Evolutionary conservation across 1,284 basidiomycete genomes (phyloP), one percentile per base, ranked within the genome.

Genomic region (Boletus semigastroideus): DNA sequence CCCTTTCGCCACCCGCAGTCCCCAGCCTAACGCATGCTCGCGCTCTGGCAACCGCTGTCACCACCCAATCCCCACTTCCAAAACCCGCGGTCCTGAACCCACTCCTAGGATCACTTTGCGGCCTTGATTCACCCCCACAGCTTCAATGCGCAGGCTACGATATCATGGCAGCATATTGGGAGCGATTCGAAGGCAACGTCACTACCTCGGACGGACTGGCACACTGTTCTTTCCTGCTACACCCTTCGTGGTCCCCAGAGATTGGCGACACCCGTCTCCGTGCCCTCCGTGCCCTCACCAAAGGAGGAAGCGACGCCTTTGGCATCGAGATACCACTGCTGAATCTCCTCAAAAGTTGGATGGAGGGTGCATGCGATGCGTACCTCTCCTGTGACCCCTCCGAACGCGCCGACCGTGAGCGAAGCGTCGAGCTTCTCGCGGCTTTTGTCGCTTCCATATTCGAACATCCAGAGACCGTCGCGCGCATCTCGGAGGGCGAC

Each of bases 91-190:
- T 63, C 11, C 68, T 90, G 11, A 78, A 76, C 51, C 80, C 83
- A 16, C 74, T 90, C 50, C 69, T 89, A 3, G 74, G 73, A 4
- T 75, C 76, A 2, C 72, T 90, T 7, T 90, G 87, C 62, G 59
- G 64, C 14, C 54, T 71, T 31, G 73, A 80, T 19, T 73, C 77
- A 1, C 84, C 86, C 1, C 54, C 75, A 0, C 67, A 79, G 0
- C 55, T 89, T 6, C 86, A 87, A 62, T 78, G 77, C 10, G 78
- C 82, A 1, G 87, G 87, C 0, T 88, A 78, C 58, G 87, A 90
- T 52, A 79, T 89, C 48, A 73, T 90, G 44, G 72, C 83, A 13
- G 76, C 84, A 0, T 90, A 84, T 62, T 83, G 80, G 70, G 79
- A 83, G 55, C 80, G 80, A 58, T 72, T 71, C 31, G 78, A 81